Evolutionary conservation across 257 asterid genomes (phyloP).

Genomic region (Solanum appendiculatum): DNA sequence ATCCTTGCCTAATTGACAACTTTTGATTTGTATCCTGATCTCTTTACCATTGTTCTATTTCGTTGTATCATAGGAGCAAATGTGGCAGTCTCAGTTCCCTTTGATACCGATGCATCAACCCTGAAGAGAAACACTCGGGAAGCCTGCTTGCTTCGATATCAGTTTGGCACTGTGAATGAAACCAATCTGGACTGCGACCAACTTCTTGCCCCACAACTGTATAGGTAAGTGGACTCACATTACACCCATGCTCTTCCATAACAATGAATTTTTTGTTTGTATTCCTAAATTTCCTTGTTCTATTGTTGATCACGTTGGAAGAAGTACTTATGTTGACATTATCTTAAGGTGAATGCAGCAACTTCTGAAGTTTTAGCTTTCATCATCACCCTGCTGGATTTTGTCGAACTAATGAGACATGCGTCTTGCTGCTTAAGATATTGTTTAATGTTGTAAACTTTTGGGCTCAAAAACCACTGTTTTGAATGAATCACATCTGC

Average conservation of each 20-base stretch:
- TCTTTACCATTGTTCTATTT: background rate
- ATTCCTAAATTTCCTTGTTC: background rate
- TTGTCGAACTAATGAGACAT: background rate
- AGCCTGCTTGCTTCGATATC: constrained; percentile 20
- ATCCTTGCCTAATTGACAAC: background rate
- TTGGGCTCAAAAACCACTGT: background rate
- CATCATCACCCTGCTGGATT: background rate
- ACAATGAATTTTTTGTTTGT: background rate
- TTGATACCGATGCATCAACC: constrained; percentile 7
- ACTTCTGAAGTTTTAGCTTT: background rate
- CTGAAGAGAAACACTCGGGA: constrained; percentile 20
- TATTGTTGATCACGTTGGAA: background rate
- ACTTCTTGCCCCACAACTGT: constrained; percentile 12
- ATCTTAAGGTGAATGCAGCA: constrained; percentile 3
- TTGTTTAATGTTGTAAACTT: background rate
- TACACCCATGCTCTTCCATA: background rate
- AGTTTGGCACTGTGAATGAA: background rate
- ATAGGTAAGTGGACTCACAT: constrained; percentile 11
- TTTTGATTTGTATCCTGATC: background rate
- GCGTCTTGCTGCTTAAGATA: background rate
- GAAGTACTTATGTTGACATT: constrained; percentile 3
- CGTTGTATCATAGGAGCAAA: constrained; percentile 11
- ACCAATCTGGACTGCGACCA: constrained; percentile 17
- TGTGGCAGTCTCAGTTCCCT: constrained; percentile 6
- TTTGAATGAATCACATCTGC: background rate